Percentiles rank a stretch among this genome's conserved stretches.
Evolutionary conservation across 1,284 basidiomycete species (phyloP).

Genomic region (Gastroboletus turbinatus): DNA sequence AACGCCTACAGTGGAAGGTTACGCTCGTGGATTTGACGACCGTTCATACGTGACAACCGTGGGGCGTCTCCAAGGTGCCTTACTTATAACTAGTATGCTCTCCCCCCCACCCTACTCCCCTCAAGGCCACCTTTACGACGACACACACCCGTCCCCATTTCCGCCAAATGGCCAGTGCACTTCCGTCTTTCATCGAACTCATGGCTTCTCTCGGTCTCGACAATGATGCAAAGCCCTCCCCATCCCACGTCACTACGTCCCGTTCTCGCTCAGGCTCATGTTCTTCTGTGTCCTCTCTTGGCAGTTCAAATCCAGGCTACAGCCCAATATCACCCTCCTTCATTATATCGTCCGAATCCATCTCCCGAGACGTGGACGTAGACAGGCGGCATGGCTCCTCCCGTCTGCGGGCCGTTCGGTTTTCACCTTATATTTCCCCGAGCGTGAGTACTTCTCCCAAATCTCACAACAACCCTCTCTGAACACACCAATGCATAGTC

Average conservation of each 20-base stretch:
- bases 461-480: conserved; percentile 1
- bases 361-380: conserved; percentile 41
- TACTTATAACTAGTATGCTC: conserved; percentile 32
- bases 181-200: conserved; percentile 82
- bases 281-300: conserved; percentile 31
- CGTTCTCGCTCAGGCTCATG: conserved; percentile 36
- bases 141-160: conserved; percentile 20
- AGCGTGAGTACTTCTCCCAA: conserved; percentile 43
- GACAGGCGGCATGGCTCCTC: conserved; percentile 32
- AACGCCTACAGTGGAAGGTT: conserved; percentile 37
- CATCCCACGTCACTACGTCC: conserved; percentile 17
- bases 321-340: conserved; percentile 37
- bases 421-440: conserved; percentile 61
- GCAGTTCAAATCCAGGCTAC: conserved; percentile 26
- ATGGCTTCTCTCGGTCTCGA: conserved; percentile 78
- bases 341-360: conserved; percentile 43
- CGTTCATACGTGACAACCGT: conserved; percentile 38
- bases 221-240: conserved; percentile 35
- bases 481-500: conserved; percentile 13
- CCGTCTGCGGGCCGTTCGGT: conserved; percentile 49
- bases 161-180: conserved; percentile 52
- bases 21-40: conserved; percentile 45
- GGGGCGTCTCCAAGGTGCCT: conserved; percentile 36
- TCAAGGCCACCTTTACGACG: conserved; percentile 41
- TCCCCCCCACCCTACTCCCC: conserved; percentile 22